Conservation (phyloP, 495 filamentous ascomycete genomes). For the Thozetella sp. region DNA sequence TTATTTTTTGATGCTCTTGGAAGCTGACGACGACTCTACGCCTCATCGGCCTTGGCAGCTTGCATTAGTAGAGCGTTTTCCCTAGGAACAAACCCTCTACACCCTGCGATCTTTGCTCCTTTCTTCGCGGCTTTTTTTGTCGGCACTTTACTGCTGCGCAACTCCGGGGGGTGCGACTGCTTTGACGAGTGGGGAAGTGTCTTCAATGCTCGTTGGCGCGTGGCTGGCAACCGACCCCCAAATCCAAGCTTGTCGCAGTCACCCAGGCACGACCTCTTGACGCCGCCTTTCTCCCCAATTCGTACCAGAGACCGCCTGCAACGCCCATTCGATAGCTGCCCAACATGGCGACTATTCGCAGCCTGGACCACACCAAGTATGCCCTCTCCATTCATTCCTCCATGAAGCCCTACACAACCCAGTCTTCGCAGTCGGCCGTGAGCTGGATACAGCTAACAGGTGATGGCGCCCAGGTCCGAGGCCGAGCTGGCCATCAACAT, state of each 20-base stretch:
- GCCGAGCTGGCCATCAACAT: constrained; percentile 94
- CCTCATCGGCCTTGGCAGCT: not conserved
- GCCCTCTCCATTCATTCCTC: constrained; percentile 6
- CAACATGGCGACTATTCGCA: constrained; percentile 46
- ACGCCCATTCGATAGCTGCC: constrained; percentile 18
- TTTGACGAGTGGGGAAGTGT: constrained; percentile 2
- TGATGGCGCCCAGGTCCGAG: constrained; percentile 68
- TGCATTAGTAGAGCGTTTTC: not conserved
- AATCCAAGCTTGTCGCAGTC: not conserved
- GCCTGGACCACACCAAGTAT: constrained; percentile 49
- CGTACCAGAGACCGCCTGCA: not conserved
- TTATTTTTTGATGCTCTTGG: not conserved
- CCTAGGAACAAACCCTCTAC: not conserved
- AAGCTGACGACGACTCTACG: constrained; percentile 1
- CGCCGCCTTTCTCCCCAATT: constrained; percentile 5
- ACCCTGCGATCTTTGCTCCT: not conserved
- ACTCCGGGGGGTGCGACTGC: no score
- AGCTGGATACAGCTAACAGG: constrained; percentile 12
- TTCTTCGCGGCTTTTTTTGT: not conserved
- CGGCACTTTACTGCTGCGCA: not conserved
- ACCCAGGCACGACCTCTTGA: not conserved
- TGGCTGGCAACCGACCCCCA: not conserved
- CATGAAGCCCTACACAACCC: not conserved
- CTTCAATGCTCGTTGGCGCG: not conserved
- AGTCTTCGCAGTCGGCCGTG: constrained; percentile 5